Conservation (phyloP, 306 rosid genomes). For the Trifolium pratense region DNA sequence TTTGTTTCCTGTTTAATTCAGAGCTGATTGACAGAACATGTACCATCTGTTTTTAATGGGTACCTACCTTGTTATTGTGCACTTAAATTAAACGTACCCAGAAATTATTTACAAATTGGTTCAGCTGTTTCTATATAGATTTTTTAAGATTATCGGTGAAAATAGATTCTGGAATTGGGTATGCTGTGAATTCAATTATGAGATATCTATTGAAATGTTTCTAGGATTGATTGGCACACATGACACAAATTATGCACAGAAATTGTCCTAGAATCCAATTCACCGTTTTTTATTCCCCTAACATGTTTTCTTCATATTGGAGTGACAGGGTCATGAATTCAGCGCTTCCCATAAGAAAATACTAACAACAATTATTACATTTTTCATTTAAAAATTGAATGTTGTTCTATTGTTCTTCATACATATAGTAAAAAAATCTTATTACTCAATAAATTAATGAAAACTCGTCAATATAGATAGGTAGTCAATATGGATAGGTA, state of each 20-base stretch:
- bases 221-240: background rate
- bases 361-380: background rate
- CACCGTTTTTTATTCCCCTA: background rate
- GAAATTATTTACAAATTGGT: conserved; percentile 17
- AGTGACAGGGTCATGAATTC: background rate
- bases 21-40: conserved; percentile 35
- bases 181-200: conserved; percentile 36
- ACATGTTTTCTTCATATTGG: background rate
- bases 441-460: background rate
- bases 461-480: background rate
- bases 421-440: too few relatives aligned
- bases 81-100: conserved; percentile 22
- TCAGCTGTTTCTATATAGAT: conserved; percentile 27
- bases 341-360: background rate
- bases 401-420: too few relatives aligned
- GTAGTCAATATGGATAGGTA: too few relatives aligned
- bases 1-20: conserved; percentile 22
- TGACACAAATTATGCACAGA: background rate
- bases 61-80: conserved; percentile 33
- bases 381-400: background rate
- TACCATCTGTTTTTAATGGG: conserved; percentile 15
- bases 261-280: background rate
- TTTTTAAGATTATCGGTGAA: conserved; percentile 33
- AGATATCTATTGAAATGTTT: conserved; percentile 22
- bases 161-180: conserved; percentile 10